Evolutionary conservation across 1,284 basidiomycete species (phyloP), one percentile per base, ranked within the genome.

Genomic region (Heterobasidion occidentale): DNA sequence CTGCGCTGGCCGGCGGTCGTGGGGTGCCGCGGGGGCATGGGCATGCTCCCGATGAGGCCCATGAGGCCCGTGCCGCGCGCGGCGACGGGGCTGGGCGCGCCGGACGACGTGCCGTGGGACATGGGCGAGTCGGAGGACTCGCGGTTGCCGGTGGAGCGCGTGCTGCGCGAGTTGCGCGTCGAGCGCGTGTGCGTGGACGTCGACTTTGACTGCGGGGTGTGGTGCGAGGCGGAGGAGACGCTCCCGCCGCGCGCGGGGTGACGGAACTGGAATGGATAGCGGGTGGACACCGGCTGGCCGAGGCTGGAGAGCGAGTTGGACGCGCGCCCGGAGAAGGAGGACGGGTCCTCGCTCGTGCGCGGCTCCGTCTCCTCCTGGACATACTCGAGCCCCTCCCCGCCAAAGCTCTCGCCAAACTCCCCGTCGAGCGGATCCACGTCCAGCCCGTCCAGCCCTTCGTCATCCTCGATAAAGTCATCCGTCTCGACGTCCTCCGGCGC

Each of bases 271-370:
- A 89, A 88, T 4, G 86, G 88, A 65, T 86, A 88, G 1, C 84
- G 78, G 6, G 84, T 82, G 17, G 71, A 67, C 53, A 91, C 74
- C 1, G 87, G 88, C n/a, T 85, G 83, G 1, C 88, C 89, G 7
- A 91, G 77, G 62, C 84, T 86, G 6, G 88, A 90, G 80, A 91
- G 82, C 4, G 88, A 90, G 17, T 80, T 86, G 3, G 86, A 88
- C 1, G 80, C 84, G 35, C 83, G 78, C 44, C 78, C 77, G 11
- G 65, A 69, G 35, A 63, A 62, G 5, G 79, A 77, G 5, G 81
- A 82, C 4, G 74, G 74, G 3, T 74, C 73, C 52, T 78, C 73
- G 58, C 76, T 74, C 20, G 61, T 72, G 71, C 58, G 76, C 75
- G 36, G 74, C 72, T 68, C 68, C 1, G 62, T 63, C 14, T 67